A percentile compares a stretch with the other conserved stretches of the same genome.
phyloP scores from a whole-genome alignment of 1,284 basidiomycete genomes.

The Golubevia sp. region DNA sequence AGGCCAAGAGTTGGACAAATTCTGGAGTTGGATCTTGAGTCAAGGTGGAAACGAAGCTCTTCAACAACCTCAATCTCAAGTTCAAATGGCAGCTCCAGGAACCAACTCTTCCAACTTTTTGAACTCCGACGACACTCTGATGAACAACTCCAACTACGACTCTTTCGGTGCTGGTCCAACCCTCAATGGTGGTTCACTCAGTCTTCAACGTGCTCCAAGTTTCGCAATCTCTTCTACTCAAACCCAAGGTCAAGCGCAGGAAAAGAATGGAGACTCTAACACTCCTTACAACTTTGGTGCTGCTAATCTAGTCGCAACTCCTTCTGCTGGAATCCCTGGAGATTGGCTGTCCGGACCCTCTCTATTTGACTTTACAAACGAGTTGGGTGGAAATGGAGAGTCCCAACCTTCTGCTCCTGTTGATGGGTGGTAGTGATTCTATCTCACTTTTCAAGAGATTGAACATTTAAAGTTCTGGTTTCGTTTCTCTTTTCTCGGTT shows the following conservation, averaged over 20 bases:
- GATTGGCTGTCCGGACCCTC: neutral
- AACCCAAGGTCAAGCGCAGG: neutral
- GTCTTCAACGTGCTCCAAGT: neutral
- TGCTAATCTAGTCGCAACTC: too few species aligned
- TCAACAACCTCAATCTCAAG: neutral
- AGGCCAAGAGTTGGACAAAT: constrained; percentile 24
- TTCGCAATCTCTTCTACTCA: neutral
- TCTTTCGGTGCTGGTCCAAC: neutral
- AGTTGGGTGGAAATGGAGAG: neutral
- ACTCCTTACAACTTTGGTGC: too few species aligned
- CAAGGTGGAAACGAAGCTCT: constrained; percentile 25
- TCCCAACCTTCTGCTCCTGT: neutral
- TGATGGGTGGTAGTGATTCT: neutral
- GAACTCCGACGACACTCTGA: neutral
- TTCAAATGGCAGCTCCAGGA: neutral
- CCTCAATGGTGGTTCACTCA: neutral
- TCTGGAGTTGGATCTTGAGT: constrained; percentile 48
- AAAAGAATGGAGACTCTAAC: neutral
- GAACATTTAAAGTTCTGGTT: too few species aligned
- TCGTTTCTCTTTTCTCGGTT: too few species aligned
- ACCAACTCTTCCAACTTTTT: too few species aligned
- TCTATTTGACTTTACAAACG: neutral
- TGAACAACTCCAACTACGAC: neutral
- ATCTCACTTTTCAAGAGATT: too few species aligned
- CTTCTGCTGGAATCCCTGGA: neutral